phyloP scores from a whole-genome alignment of 805 yeast species.

The Pichia pseudocactophila region DNA sequence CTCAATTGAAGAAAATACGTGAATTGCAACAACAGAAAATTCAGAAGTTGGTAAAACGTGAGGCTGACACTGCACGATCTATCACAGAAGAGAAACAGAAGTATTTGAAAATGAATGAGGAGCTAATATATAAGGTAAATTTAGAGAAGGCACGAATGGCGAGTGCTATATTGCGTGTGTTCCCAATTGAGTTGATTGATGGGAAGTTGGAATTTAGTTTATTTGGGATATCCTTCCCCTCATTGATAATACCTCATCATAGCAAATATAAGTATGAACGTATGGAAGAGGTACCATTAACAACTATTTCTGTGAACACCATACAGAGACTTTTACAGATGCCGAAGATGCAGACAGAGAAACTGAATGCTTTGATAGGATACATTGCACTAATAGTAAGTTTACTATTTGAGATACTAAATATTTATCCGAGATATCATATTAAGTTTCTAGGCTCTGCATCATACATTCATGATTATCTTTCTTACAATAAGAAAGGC shows the following conservation, averaged over 20 bases:
- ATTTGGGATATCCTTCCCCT: constrained; percentile 26
- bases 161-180: constrained; percentile 19
- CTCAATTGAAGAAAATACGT: not conserved
- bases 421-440: constrained; percentile 41
- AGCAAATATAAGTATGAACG: not conserved
- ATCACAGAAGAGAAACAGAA: constrained; percentile 1
- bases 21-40: not conserved
- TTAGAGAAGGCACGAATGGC: constrained; percentile 22
- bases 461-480: constrained; percentile 40
- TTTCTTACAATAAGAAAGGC: constrained; percentile 20
- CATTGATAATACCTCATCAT: constrained; percentile 5
- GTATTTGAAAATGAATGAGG: not conserved
- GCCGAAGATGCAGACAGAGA: constrained; percentile 28
- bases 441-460: constrained; percentile 38
- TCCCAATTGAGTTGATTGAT: constrained; percentile 24
- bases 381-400: constrained; percentile 35
- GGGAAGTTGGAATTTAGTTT: constrained; percentile 24
- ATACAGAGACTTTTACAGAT: constrained; percentile 15
- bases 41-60: not conserved
- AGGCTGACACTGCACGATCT: not conserved
- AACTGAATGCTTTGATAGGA: constrained; percentile 42
- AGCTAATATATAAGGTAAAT: constrained; percentile 8
- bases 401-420: constrained; percentile 33
- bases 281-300: not conserved
- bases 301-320: constrained; percentile 1